These are phyloP conservation scores for Apium graveolens DNA, from an alignment of 129 eudicot genomes.

Conservation along the genomic window DNA sequence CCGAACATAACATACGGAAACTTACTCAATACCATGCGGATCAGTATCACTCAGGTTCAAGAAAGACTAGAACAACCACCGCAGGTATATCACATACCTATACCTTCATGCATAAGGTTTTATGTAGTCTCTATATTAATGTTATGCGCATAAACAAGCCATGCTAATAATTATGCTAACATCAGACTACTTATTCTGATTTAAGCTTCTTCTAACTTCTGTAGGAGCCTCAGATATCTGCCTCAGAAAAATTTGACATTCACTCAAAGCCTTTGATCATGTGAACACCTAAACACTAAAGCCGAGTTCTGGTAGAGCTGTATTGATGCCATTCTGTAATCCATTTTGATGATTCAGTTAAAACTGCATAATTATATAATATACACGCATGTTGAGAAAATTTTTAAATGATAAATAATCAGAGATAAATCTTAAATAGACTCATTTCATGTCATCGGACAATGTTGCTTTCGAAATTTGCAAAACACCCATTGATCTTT, in stretches of 20 bases:
- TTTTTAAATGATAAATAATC: no score
- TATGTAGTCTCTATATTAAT: not conserved
- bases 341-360: not conserved
- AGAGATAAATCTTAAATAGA: no score
- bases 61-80: not conserved
- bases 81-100: not conserved
- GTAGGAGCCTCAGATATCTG: slow-evolving; percentile 5
- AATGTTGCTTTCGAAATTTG: no score
- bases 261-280: slow-evolving; percentile 1
- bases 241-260: not conserved
- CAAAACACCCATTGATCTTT: no score
- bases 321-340: not conserved
- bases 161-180: not conserved
- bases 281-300: not conserved
- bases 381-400: no score
- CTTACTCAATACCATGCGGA: not conserved
- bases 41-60: not conserved
- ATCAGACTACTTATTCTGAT: not conserved
- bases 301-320: not conserved
- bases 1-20: not conserved
- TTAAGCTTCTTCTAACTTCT: not conserved
- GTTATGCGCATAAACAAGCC: no score
- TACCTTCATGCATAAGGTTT: not conserved
- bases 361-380: no score
- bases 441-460: no score